Percentiles rank a stretch among this genome's conserved stretches.
phyloP scores from a whole-genome alignment of 2,329 filamentous ascomycete genomes.

The Diaporthe citrichinensis region DNA sequence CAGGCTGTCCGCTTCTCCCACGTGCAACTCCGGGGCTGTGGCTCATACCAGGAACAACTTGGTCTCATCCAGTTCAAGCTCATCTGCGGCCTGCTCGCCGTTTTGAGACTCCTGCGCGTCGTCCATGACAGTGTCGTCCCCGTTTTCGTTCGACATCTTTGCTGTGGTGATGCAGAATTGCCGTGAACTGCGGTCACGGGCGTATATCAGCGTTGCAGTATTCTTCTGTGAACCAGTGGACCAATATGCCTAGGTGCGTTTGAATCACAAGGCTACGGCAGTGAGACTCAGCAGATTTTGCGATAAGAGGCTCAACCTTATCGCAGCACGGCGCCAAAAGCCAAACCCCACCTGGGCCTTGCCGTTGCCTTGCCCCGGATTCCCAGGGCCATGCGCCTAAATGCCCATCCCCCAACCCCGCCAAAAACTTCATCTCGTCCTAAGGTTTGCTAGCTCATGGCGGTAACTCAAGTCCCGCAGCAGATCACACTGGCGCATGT shows the following conservation, averaged over 20 bases:
- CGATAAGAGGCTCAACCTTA: slow-evolving; percentile 39
- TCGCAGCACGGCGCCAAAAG: slow-evolving; percentile 21
- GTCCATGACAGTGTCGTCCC: slow-evolving; percentile 57
- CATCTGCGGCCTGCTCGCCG: slow-evolving; percentile 50
- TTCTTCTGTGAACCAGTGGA: slow-evolving; percentile 8
- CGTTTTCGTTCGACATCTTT: slow-evolving; percentile 42
- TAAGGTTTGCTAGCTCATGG: slow-evolving; percentile 19
- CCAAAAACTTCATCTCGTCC: slow-evolving; percentile 26
- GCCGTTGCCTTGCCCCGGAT: slow-evolving; percentile 5
- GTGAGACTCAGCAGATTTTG: slow-evolving; percentile 36
- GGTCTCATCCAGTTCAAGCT: slow-evolving; percentile 50
- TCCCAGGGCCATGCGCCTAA: neutral
- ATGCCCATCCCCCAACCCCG: neutral
- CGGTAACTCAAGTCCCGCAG: slow-evolving; percentile 9
- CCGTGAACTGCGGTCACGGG: neutral
- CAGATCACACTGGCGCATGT: slow-evolving; percentile 8
- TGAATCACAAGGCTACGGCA: slow-evolving; percentile 23
- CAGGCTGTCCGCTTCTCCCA: slow-evolving; percentile 37
- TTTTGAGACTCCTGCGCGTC: slow-evolving; percentile 58
- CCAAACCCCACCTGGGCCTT: slow-evolving; percentile 13
- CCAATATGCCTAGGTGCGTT: slow-evolving; percentile 8
- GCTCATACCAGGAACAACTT: slow-evolving; percentile 43
- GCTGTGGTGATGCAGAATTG: neutral
- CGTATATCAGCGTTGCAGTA: neutral
- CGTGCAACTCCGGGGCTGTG: neutral